Base-by-base conservation (phyloP, 106 monocot genomes). In the Agapanthus africanus region DNA sequence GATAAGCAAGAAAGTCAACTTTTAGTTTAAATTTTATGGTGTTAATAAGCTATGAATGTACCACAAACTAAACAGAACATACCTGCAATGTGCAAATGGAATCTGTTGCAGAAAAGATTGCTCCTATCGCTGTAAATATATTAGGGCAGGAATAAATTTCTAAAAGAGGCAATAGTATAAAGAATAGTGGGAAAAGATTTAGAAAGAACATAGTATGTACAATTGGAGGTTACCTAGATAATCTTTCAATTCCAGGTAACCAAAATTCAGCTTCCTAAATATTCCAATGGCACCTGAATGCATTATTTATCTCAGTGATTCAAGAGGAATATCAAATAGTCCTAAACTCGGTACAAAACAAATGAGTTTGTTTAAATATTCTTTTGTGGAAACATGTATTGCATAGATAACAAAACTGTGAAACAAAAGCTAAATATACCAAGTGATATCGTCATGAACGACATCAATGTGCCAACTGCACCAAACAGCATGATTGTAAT, bases 21-120 rank as follows among this genome's bases (percentile, higher is more conserved):
- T 70, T 25, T 8, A 40, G 40, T 47, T 30, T 38, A 34, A 36
- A 37, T 70, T 37, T 46, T 31, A 2, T 52, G 10, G 1, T n/a
- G n/a, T 61, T 19, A n/a, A 59, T 59, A 32, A 35, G 2, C n/a
- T 34, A n/a, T 16, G 1, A 21, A 41, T 66, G 21, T 0, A 37
- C 10, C 63, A 40, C 23, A 38, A 36, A 23, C 3, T 66, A 13
- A 26, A 13, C 26, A 66, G 27, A 66, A 66, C 13, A 11, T 62
- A 97, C 97, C 92, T 97, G 97, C 77, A 97, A 79, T 7, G 97
- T 97, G 75, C 97, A 97, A 63, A 97, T 92, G 65, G 97, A 97
- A 79, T 97, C 97, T 65, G 97, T 97, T 67, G 92, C 97, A 67
- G 97, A 89, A 71, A 97, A 87, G 54, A 97, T n/a, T n/a, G n/a